These are phyloP conservation scores for Angomonas deanei DNA, from an alignment of 208 protist genomes.

Conservation along the genomic window DNA sequence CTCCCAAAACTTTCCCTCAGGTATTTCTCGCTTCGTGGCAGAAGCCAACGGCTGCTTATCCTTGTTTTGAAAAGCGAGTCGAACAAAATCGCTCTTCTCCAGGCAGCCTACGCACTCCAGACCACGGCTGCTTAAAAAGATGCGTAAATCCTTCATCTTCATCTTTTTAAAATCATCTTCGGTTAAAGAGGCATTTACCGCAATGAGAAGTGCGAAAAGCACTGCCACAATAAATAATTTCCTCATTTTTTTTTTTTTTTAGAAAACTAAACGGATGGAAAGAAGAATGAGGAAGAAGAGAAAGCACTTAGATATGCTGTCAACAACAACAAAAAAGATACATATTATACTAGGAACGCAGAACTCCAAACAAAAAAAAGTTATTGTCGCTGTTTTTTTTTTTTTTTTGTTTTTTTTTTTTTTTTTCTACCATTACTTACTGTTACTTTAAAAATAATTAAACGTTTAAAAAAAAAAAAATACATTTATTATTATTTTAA, in stretches of 20 bases:
- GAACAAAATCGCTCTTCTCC: slow-evolving; percentile 87
- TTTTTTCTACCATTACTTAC: slow-evolving; percentile 1
- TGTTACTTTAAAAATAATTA: background rate
- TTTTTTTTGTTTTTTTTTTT: background rate
- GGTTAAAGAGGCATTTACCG: slow-evolving; percentile 12
- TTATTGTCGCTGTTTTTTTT: slow-evolving; percentile 13
- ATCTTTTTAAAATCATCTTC: slow-evolving; percentile 79
- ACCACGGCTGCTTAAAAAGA: slow-evolving; percentile 72
- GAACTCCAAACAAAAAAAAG: background rate
- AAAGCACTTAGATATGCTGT: background rate
- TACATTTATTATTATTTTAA: too few species aligned
- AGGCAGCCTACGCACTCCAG: slow-evolving; percentile 71
- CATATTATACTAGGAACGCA: background rate
- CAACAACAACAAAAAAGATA: background rate
- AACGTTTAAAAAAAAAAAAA: slow-evolving; percentile 10
- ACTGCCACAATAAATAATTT: slow-evolving; percentile 11
- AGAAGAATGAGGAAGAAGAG: background rate
- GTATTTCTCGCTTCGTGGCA: slow-evolving; percentile 50
- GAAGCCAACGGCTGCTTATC: slow-evolving; percentile 52
- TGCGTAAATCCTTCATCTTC: slow-evolving; percentile 84
- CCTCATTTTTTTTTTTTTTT: slow-evolving; percentile 2
- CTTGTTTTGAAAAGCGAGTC: slow-evolving; percentile 62
- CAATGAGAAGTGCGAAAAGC: slow-evolving; percentile 6
- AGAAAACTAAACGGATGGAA: background rate
- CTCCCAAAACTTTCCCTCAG: slow-evolving; percentile 70